phyloP scores from a whole-genome alignment of 768 basidiomycete genomes.

The Macrolepiota fuliginosa region DNA sequence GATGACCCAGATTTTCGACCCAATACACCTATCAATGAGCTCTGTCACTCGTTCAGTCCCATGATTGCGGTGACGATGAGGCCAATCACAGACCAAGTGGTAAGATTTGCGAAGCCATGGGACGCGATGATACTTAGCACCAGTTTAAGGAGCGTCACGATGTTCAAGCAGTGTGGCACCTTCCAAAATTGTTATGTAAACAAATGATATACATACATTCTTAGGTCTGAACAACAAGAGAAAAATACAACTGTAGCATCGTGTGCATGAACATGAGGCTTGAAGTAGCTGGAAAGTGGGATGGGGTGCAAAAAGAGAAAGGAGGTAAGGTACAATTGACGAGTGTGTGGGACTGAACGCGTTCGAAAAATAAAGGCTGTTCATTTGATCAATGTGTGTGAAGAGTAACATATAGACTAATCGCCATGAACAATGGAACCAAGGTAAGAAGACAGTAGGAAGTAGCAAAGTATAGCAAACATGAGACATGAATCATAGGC shows the following conservation, averaged over 20 bases:
- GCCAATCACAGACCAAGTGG: conserved; percentile 62
- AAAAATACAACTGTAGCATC: conserved; percentile 15
- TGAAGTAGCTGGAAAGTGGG: not conserved
- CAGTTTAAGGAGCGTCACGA: not conserved
- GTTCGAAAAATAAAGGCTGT: conserved; percentile 3
- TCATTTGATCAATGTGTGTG: not conserved
- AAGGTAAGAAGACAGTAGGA: not conserved
- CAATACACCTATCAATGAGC: conserved; percentile 96
- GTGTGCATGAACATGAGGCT: not conserved
- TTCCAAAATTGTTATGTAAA: conserved; percentile 9
- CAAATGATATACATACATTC: conserved; percentile 6
- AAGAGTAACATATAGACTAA: conserved; percentile 8
- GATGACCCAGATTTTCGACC: conserved; percentile 95
- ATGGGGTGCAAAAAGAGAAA: conserved; percentile 1
- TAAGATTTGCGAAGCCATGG: conserved; percentile 91
- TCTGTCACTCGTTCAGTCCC: conserved; percentile 43
- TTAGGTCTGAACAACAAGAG: not conserved
- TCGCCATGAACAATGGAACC: conserved; percentile 1
- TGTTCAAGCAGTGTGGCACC: not conserved
- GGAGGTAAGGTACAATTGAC: conserved; percentile 15
- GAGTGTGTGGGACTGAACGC: not conserved
- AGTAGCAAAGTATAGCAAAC: conserved; percentile 7
- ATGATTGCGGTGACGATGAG: not conserved
- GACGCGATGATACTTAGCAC: not conserved
- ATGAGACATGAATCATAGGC: conserved; percentile 9